Evolutionary conservation across 306 rosid genomes (phyloP), one percentile per base, ranked within the genome.

Genomic region (Cucumis sativus): DNA sequence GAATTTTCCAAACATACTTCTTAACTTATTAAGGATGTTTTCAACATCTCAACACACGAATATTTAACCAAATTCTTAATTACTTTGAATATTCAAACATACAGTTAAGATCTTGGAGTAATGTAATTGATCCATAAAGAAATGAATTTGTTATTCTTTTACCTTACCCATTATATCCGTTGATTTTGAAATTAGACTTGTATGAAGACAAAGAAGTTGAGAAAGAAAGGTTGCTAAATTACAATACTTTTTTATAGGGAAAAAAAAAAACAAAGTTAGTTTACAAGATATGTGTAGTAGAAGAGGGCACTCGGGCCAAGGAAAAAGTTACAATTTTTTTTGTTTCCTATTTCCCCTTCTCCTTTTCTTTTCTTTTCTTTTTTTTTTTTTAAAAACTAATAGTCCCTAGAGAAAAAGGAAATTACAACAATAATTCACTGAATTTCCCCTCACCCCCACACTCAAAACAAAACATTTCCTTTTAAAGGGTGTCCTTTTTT

Each of bases 391-490:
- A 45, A 21, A 0, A 8, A 69, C 75, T 45, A 69, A 28, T 13
- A 69, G 13, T 6, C 75, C 75, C 75, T 45, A 41, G 35, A 70
- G 59, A 49, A 70, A 47, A 47, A 47, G 41, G 41, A 70, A 70
- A 70, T 49, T 70, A 23, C 76, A 70, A 21, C 10, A 43, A 67
- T n/a, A 67, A 69, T 69, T 39, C 21, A 69, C 56, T 70, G 40
- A 70, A 49, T 70, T 68, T 23, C 23, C 41, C 57, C 40, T 20
- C 54, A 40, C 55, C 55, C 73, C 74, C 56, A 41, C 58, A 70
- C 40, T 55, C n/a, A 47, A 69, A 70, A 70, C 75, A 70, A 45
- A 70, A 70, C 20, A 70, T 23, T 70, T 47, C 58, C 28, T 70
- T 33, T 47, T 7, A 45, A 70, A 58, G 20, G 40, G 45, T 37